Evolutionary conservation across 495 filamentous ascomycete genomes (phyloP).

Genomic region (Corynascus novoguineensis): DNA sequence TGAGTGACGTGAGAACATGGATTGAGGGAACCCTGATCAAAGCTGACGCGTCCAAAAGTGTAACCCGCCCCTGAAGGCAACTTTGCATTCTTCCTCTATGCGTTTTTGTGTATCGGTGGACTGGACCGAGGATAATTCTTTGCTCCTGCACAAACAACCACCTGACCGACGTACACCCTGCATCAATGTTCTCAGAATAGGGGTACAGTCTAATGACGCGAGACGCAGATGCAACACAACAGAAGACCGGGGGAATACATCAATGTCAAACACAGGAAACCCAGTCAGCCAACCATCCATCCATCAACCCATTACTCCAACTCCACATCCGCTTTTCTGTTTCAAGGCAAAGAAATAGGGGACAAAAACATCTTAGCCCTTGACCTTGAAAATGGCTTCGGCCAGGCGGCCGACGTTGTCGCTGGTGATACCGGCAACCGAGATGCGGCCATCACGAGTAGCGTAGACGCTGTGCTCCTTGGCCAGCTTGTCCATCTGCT

Average conservation of each 20-base stretch:
- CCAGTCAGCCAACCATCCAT: constrained; percentile 13
- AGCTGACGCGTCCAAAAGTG: constrained; percentile 6
- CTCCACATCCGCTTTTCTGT: background rate
- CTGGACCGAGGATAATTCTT: constrained; percentile 3
- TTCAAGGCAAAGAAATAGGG: no score
- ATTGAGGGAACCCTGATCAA: background rate
- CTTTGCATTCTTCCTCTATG: background rate
- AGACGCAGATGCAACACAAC: background rate
- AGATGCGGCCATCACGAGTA: constrained; percentile 95
- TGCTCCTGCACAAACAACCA: constrained; percentile 9
- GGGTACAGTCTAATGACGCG: background rate
- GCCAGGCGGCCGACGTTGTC: constrained; percentile 91
- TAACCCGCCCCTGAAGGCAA: constrained; percentile 1
- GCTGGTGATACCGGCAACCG: constrained; percentile 90
- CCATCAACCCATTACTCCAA: constrained; percentile 15
- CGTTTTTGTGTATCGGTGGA: background rate
- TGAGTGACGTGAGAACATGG: background rate
- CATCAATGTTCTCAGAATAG: background rate
- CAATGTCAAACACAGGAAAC: constrained; percentile 6
- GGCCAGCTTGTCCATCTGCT: constrained; percentile 87
- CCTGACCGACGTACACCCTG: background rate
- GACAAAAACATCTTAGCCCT: constrained; percentile 47
- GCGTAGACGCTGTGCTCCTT: constrained; percentile 98
- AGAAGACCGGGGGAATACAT: constrained; percentile 1
- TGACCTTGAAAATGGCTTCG: constrained; percentile 93